Base-by-base conservation (phyloP, 768 basidiomycete species). In the Boletus speciosus region DNA sequence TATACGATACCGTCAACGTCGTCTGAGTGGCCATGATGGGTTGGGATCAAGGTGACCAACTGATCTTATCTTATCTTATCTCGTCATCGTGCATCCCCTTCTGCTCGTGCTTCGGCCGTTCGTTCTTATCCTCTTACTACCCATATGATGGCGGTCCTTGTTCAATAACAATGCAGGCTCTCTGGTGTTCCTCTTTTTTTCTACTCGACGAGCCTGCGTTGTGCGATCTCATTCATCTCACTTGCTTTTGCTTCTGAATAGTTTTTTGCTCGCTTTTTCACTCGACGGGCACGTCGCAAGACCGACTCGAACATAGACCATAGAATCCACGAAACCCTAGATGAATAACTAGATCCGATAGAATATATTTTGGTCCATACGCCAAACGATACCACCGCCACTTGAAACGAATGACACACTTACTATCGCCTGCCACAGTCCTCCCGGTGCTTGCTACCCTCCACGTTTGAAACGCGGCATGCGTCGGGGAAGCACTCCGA, bases 401-500 rank as follows among this genome's bases (percentile, higher is more conserved):
- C 42, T 35, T 37, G 6, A 35, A 36, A 48, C 38, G 27, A 16
- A 71, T 67, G 67, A 40, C 37, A 1, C 53, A 48, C 49, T 12
- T 49, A 1, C 54, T 58, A 36, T 41, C 79, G 10, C 83, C 84
- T 1, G 79, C 82, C 1, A 58, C 74, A 7, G 75, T 74, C 55
- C 80, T 90, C n/a, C 86, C 84, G 3, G 72, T 79, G 4, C 80
- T 89, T n/a, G 66, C 69, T 19, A 66, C 63, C 21, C 74, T 85
- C 6, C 47, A 66, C 39, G 36, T 65, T 55, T 69, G 64, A 52
- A 67, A 76, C 15, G 67, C 76, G 0, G 59, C 62, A 21, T 66
- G 71, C 14, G 66, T 87, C 34, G 57, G 65, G 23, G 57, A 63
- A 16, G 76, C 80, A 2, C 66, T 90, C 14, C 71, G 72, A 3